Evolutionary conservation across 495 filamentous ascomycete species (phyloP).

Genomic region (Podospora conica): DNA sequence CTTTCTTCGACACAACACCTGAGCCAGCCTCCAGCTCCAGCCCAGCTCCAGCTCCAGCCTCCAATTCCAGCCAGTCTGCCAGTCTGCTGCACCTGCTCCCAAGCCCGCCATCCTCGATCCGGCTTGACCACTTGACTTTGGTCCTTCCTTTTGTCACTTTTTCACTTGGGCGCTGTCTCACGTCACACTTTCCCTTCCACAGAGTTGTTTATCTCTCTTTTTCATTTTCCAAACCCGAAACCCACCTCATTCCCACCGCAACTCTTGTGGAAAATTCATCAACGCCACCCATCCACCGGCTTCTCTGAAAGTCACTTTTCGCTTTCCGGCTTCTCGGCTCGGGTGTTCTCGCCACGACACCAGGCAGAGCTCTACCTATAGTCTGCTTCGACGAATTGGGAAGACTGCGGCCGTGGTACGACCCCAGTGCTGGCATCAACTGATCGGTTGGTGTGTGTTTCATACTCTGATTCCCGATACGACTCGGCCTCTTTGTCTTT

Average conservation of each 20-base stretch:
- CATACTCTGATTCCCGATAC: neutral
- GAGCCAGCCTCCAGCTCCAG: neutral
- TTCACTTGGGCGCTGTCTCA: neutral
- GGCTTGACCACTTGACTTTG: neutral
- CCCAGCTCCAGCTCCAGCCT: neutral
- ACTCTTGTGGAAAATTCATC: neutral
- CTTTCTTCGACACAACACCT: neutral
- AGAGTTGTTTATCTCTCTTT: neutral
- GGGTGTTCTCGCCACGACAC: neutral
- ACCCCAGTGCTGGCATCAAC: neutral
- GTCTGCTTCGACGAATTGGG: neutral
- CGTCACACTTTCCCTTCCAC: neutral
- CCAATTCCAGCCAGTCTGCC: neutral
- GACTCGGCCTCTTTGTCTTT: neutral
- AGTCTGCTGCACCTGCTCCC: neutral
- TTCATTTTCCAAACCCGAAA: neutral
- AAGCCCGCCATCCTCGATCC: neutral
- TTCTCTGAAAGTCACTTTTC: neutral
- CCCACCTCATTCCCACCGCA: neutral
- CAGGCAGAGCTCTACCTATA: neutral
- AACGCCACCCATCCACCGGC: neutral
- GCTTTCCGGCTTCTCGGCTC: neutral
- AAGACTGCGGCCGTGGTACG: neutral
- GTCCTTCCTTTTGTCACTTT: neutral
- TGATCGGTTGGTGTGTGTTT: neutral